Percentiles rank a stretch among this genome's conserved stretches.
Conservation (phyloP, 257 asterid species). For the Capsicum chinense region DNA sequence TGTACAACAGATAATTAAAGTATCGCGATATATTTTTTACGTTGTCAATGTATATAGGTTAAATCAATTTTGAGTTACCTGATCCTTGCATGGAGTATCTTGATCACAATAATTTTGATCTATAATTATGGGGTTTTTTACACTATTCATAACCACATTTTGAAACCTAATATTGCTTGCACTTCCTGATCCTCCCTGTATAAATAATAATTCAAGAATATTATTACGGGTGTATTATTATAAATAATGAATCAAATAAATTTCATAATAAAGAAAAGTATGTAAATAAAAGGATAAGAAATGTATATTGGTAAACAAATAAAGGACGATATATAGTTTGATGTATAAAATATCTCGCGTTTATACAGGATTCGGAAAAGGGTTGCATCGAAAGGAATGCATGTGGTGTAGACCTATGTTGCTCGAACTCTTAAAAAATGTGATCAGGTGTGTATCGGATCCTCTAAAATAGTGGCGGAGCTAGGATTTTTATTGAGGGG, state of each 20-base stretch:
- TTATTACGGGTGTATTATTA: not conserved
- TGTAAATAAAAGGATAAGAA: not conserved
- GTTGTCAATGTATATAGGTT: not conserved
- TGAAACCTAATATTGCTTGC: conserved; percentile 63
- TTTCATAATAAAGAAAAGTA: not conserved
- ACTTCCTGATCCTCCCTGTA: conserved; percentile 71
- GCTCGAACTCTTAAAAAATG: too few species aligned
- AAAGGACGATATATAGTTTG: not conserved
- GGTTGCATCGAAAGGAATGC: too few species aligned
- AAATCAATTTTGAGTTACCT: conserved; percentile 44
- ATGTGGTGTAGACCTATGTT: too few species aligned
- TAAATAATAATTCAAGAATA: not conserved
- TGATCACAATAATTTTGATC: conserved; percentile 65
- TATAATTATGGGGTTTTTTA: conserved; percentile 67
- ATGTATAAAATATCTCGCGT: too few species aligned
- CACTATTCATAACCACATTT: conserved; percentile 58
- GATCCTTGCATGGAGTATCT: conserved; percentile 39
- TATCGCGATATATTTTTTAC: too few species aligned
- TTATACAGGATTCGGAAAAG: too few species aligned
- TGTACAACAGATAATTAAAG: too few species aligned
- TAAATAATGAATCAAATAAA: not conserved
- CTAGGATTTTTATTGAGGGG: too few species aligned
- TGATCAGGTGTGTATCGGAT: too few species aligned
- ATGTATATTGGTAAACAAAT: not conserved
- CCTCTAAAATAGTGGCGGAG: too few species aligned